phyloP scores from a whole-genome alignment of 805 yeast genomes.

The Metschnikowia baotianmanensis region DNA sequence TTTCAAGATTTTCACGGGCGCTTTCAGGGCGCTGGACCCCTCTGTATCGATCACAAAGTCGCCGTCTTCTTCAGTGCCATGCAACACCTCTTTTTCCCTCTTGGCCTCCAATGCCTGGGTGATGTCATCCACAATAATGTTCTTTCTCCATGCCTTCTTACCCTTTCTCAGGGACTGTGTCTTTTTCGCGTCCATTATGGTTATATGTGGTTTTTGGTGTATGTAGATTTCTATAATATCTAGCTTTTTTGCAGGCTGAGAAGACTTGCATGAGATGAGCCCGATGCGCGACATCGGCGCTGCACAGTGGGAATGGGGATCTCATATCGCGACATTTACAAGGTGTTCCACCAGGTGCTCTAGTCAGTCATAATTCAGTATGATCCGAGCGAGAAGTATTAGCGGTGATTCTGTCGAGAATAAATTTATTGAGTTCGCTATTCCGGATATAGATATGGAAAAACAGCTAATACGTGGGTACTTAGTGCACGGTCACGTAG shows the following conservation, averaged over 20 bases:
- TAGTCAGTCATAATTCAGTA: too few relatives aligned
- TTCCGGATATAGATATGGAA: too few relatives aligned
- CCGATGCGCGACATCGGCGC: conserved; percentile 5
- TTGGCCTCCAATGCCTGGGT: conserved; percentile 66
- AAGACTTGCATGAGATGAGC: conserved; percentile 8
- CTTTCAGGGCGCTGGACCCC: conserved; percentile 35
- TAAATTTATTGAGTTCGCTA: too few relatives aligned
- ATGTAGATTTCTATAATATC: background rate
- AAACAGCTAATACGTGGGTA: too few relatives aligned
- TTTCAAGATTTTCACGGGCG: conserved; percentile 46
- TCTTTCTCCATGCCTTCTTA: conserved; percentile 88
- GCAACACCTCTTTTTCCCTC: conserved; percentile 57
- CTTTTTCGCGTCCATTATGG: conserved; percentile 23
- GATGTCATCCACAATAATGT: conserved; percentile 81
- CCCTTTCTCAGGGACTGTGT: conserved; percentile 86
- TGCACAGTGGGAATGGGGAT: too few relatives aligned
- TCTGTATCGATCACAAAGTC: conserved; percentile 53
- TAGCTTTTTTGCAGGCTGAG: background rate
- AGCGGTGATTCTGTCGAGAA: too few relatives aligned
- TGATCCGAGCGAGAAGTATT: too few relatives aligned
- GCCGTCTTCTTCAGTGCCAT: conserved; percentile 50
- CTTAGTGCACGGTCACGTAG: too few relatives aligned
- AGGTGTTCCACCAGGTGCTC: too few relatives aligned
- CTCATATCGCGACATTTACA: too few relatives aligned
- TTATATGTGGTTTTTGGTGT: background rate